Base-by-base conservation (phyloP, 2,329 filamentous ascomycete species). In the Ceratocystis colombiana region DNA sequence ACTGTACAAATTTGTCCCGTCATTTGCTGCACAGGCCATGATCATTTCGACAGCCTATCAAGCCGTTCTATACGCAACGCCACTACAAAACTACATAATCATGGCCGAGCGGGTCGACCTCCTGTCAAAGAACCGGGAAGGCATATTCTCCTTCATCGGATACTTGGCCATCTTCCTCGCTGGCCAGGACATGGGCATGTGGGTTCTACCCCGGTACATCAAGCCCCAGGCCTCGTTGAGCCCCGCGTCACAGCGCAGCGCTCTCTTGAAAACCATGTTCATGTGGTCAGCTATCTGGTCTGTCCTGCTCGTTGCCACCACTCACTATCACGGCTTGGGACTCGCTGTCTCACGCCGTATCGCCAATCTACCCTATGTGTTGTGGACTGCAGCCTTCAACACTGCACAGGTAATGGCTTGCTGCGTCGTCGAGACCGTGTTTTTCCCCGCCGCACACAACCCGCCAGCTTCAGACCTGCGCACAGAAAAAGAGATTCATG, bases 361-460 rank as follows among this genome's bases (percentile, higher is more conserved):
- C 67, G 94, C 93, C 7, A 99, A 99, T 72, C 80, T 96, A 69
- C 91, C 94, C 0, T 99, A 99, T 74, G 83, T 97, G 55, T 79
- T 96, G 57, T 97, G 93, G 91, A 88, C 96, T 6, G 82, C 86
- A n/a, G 87, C 90, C 2, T 96, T 94, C 79, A 99, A 97, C 77
- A 87, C 84, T 68, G 80, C 82, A n/a, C 90, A 96, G 73, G 79
- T 99, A 8, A 78, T 89, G 6, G 80, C 87, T 1, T 96, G 93
- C 74, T 91, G 86, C 72, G 73, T 86, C 15, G 81, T 94, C 28
- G 93, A 99, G 74, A 86, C 83, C 2, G 30, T 89, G 2, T 86
- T 92, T 74, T 96, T 96, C 74, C 89, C 90, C 15, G 33, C 20
- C 12, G 66, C 66, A 5, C 66, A 67, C 41, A 67, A 67, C 50